Percentiles rank a stretch among this genome's conserved stretches.
Conservation (phyloP, 148 eudicot species). For the Nepenthes gracilis region DNA sequence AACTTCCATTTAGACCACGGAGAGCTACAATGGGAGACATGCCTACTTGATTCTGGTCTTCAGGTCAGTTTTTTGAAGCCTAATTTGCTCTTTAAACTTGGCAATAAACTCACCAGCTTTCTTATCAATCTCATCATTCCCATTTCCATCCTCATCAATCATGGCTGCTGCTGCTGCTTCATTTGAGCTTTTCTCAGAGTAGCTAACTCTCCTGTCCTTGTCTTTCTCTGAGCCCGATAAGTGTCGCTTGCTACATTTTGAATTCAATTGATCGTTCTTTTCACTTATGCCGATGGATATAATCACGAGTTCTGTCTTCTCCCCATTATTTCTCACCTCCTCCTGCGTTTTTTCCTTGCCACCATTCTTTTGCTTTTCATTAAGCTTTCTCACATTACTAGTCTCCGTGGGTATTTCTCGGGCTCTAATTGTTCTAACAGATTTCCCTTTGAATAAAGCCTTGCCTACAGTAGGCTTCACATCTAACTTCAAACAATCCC, state of each 20-base stretch:
- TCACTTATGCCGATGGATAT: conserved; percentile 21
- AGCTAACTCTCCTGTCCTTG: too few species aligned
- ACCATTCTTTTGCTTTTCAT: too few species aligned
- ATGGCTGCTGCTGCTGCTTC: too few species aligned
- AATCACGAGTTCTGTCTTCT: conserved; percentile 17
- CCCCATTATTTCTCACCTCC: conserved; percentile 8
- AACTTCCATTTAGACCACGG: too few species aligned
- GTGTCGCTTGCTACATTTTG: conserved; percentile 7
- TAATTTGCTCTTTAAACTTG: conserved; percentile 79
- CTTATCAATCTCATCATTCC: conserved; percentile 61
- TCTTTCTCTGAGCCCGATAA: too few species aligned
- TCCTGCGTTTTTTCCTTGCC: conserved; percentile 4
- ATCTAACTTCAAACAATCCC: conserved; percentile 28
- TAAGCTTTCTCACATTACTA: conserved; percentile 8
- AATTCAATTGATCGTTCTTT: conserved; percentile 8
- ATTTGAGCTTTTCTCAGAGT: too few species aligned
- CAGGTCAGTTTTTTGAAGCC: conserved; percentile 53
- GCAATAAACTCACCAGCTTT: conserved; percentile 91
- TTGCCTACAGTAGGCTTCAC: conserved; percentile 27
- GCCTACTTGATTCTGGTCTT: conserved; percentile 16
- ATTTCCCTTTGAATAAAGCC: conserved; percentile 47
- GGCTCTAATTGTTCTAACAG: conserved; percentile 69
- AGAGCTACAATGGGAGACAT: too few species aligned
- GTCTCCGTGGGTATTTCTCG: conserved; percentile 15
- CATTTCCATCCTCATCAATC: conserved; percentile 29